Evolutionary conservation across 2,329 filamentous ascomycete species (phyloP).

Genomic region (Penicillium aurantiogriseum): DNA sequence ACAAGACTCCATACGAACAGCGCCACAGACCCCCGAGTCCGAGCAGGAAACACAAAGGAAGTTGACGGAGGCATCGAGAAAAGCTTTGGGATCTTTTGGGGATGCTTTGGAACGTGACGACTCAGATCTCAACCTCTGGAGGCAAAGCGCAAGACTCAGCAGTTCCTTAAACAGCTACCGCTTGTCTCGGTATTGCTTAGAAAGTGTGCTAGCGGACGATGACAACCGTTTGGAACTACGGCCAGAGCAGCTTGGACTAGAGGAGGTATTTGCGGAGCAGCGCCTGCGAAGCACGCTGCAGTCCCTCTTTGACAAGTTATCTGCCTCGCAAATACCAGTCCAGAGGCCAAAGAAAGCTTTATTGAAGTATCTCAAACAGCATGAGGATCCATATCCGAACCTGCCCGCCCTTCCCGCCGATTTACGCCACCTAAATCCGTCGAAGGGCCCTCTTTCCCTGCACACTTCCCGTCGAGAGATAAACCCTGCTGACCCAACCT

Average conservation of each 20-base stretch:
- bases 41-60: constrained; percentile 17
- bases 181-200: constrained; percentile 60
- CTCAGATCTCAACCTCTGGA: constrained; percentile 63
- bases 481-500: constrained; percentile 37
- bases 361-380: constrained; percentile 52
- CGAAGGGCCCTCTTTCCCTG: constrained; percentile 38
- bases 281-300: constrained; percentile 51
- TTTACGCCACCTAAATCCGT: constrained; percentile 29
- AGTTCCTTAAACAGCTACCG: constrained; percentile 58
- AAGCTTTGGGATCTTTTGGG: constrained; percentile 55
- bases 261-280: constrained; percentile 55
- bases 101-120: constrained; percentile 65
- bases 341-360: constrained; percentile 53
- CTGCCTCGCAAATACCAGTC: constrained; percentile 52
- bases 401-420: constrained; percentile 38
- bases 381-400: constrained; percentile 54
- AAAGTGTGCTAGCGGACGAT: constrained; percentile 62
- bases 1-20: constrained; percentile 49
- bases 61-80: constrained; percentile 38
- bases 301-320: constrained; percentile 56
- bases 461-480: constrained; percentile 42
- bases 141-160: constrained; percentile 58
- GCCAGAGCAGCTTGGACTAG: constrained; percentile 57
- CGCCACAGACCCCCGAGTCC: constrained; percentile 16
- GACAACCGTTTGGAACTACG: constrained; percentile 56